A percentile compares a stretch with the other conserved stretches of the same genome.
Evolutionary conservation across 2,329 filamentous ascomycete genomes (phyloP).

Genomic region (Aspergillus sp.): DNA sequence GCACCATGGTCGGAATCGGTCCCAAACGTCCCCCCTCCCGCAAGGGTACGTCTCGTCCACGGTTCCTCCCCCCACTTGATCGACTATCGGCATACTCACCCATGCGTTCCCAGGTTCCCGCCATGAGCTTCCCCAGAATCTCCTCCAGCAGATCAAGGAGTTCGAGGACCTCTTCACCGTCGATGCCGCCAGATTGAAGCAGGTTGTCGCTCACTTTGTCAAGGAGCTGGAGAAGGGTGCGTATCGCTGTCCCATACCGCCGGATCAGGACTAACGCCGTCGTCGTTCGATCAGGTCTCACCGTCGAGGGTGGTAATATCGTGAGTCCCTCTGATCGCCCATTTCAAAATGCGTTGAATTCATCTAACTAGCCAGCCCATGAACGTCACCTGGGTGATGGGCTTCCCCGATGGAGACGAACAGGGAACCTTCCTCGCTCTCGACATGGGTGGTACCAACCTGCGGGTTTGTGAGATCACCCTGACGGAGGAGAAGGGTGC

Average conservation of each 20-base stretch:
- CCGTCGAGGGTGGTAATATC: conserved; percentile 86
- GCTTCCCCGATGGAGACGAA: conserved; percentile 81
- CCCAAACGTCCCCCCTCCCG: conserved; percentile 65
- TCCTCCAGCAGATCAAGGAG: conserved; percentile 75
- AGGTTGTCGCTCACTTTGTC: conserved; percentile 86
- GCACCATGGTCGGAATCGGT: conserved; percentile 63
- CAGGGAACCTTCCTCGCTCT: conserved; percentile 84
- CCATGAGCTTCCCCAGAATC: conserved; percentile 83
- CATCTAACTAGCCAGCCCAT: no score
- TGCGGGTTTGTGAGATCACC: conserved; percentile 90
- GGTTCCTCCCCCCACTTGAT: conserved; percentile 8
- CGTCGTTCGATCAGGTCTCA: conserved; percentile 60
- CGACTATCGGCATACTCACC: conserved; percentile 7
- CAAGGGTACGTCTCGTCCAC: conserved; percentile 62
- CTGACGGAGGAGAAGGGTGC: conserved; percentile 83
- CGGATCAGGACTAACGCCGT: not conserved
- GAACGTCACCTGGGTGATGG: conserved; percentile 97
- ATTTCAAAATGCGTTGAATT: no score
- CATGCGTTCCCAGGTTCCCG: conserved; percentile 66
- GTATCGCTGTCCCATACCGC: conserved; percentile 15
- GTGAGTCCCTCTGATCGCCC: conserved; percentile 57
- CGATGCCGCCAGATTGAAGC: conserved; percentile 75
- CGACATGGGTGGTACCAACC: conserved; percentile 95
- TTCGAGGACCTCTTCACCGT: conserved; percentile 85
- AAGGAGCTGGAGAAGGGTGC: conserved; percentile 81